These are phyloP conservation scores for Eutrema yunnanense DNA, from an alignment of 345 rosid species.

Conservation along the genomic window DNA sequence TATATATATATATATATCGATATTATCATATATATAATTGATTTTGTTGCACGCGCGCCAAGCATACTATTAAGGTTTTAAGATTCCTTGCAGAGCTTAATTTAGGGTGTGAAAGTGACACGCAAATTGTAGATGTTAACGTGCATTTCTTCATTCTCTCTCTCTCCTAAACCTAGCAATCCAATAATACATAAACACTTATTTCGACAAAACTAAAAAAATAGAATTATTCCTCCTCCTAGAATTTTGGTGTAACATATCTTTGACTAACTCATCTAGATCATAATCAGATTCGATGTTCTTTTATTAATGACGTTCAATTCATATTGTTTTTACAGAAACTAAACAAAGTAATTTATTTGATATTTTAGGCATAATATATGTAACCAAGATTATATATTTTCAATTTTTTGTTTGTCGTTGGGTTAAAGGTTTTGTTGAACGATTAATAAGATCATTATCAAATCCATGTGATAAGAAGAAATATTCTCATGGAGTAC, in stretches of 20 bases:
- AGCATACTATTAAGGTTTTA: too few relatives aligned
- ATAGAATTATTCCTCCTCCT: too few relatives aligned
- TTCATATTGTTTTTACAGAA: neutral
- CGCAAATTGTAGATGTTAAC: too few relatives aligned
- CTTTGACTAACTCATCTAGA: constrained; percentile 6
- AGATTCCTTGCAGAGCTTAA: too few relatives aligned
- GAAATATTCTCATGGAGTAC: neutral
- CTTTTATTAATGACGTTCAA: neutral
- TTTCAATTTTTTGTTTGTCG: neutral
- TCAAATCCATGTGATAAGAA: neutral
- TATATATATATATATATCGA: too few relatives aligned
- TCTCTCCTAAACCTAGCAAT: too few relatives aligned
- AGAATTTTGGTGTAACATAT: neutral
- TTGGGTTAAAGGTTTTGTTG: neutral
- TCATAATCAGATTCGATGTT: constrained; percentile 4
- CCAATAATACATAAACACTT: too few relatives aligned
- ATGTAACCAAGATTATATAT: neutral
- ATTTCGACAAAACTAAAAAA: too few relatives aligned
- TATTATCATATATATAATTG: too few relatives aligned
- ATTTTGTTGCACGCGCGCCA: too few relatives aligned
- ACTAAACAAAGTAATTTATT: neutral
- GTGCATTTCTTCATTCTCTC: too few relatives aligned
- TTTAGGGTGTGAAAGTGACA: too few relatives aligned
- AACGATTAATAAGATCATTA: neutral
- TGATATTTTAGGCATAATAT: neutral